These are phyloP conservation scores for Rhododendron molle DNA, from an alignment of 148 eudicot genomes.

Conservation along the genomic window DNA sequence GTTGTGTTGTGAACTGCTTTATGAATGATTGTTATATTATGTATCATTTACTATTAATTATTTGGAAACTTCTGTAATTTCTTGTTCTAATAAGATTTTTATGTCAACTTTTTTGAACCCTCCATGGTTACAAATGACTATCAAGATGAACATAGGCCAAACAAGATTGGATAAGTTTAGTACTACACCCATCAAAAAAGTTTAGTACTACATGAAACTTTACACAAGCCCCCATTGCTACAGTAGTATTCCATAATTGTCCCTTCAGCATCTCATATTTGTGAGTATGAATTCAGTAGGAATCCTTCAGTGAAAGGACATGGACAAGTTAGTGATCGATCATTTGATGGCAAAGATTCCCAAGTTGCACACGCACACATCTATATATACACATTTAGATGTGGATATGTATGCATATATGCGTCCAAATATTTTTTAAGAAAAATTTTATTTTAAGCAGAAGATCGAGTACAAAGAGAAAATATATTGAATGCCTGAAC, in stretches of 20 bases:
- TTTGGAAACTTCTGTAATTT: neutral
- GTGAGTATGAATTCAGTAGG: neutral
- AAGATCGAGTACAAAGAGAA: neutral
- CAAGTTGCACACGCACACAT: neutral
- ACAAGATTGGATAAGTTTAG: slow-evolving; percentile 4
- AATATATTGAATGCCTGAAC: neutral
- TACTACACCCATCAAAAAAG: no score
- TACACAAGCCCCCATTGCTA: neutral
- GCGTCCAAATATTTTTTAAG: neutral
- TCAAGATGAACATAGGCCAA: neutral
- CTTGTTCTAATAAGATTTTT: neutral
- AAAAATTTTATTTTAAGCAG: neutral
- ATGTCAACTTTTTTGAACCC: neutral
- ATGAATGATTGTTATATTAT: slow-evolving; percentile 2
- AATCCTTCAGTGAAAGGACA: neutral
- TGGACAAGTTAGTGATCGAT: neutral
- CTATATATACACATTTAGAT: neutral
- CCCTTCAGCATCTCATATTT: neutral
- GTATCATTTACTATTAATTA: neutral
- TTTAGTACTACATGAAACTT: neutral
- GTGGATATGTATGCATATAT: neutral
- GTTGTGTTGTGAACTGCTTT: neutral
- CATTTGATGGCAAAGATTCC: neutral
- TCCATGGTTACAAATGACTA: neutral
- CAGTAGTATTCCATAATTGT: neutral